Base-by-base conservation (phyloP, 176 grass and related monocot species). In the Dendrocalamus sinicus region DNA sequence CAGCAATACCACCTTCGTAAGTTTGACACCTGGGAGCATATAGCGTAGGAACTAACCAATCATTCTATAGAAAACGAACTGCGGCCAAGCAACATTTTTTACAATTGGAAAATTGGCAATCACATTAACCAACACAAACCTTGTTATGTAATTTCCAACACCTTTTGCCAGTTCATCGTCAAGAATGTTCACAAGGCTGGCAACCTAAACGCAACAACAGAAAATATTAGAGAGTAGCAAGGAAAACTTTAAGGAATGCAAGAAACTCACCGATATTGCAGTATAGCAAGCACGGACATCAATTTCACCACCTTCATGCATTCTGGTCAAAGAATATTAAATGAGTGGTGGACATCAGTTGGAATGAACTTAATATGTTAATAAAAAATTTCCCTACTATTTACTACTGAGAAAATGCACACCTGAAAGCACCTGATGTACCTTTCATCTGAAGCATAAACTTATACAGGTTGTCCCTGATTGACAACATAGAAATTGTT, bases 1-100 rank as follows among this genome's bases (percentile, higher is more conserved):
- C 96, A 62, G 88, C 78, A 87, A 98, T 98, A 79, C 96, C 96
- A 89, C 96, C 96, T 92, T 98, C 96, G 40, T 98, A 98, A 83
- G 93, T 98, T 93, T 98, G 96, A 89, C 93, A 98, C 35, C 96
- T 98, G 78, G 58, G 84, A 47, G 28, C 16, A 83, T 61, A 61
- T 15, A 64, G 58, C 84, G 64, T 77, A 89, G 22, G 62, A 43
- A 77, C 28, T 89, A 53, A 80, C 23, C 32, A 58, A 73, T 72
- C 52, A 81, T 85, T 85, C 75, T 66, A 73, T 32, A 67, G 8
- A 77, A 83, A 73, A 69, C 14, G 32, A 83, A 67, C 68, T 68
- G 57, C 24, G 50, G 20, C 22, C 14, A 84, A 40, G 50, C 55
- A 84, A 55, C 9, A 82, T n/a, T 14, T 9, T 74, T 61, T 81